Percentiles rank a stretch among this genome's conserved stretches.
These are phyloP conservation scores for Alternaria sp. DNA, from an alignment of 2,329 filamentous ascomycete genomes.

Conservation along the genomic window DNA sequence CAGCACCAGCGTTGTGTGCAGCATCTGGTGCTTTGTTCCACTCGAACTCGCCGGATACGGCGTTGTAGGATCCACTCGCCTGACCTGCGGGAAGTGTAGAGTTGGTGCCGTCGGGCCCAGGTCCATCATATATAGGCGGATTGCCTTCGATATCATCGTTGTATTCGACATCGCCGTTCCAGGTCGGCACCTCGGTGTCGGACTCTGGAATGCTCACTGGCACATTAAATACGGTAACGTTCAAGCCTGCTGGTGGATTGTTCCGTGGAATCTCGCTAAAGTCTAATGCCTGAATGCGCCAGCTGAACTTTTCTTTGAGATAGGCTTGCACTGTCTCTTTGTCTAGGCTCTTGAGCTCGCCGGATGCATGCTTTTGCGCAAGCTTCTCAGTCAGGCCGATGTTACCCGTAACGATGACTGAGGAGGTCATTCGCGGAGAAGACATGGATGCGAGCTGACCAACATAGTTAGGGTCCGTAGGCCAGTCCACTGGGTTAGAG, in stretches of 20 bases:
- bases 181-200: slow-evolving; percentile 38
- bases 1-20: slow-evolving; percentile 1
- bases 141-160: slow-evolving; percentile 40
- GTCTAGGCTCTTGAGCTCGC: slow-evolving; percentile 38
- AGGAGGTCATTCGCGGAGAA: slow-evolving; percentile 48
- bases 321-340: slow-evolving; percentile 36
- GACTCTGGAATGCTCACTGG: slow-evolving; percentile 37
- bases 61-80: slow-evolving; percentile 24
- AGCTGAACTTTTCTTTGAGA: slow-evolving; percentile 42
- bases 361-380: slow-evolving; percentile 33
- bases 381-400: slow-evolving; percentile 53
- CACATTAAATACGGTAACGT: slow-evolving; percentile 41
- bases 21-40: slow-evolving; percentile 29
- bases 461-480: slow-evolving; percentile 53
- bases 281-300: slow-evolving; percentile 45
- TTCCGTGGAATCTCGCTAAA: slow-evolving; percentile 41
- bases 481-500: slow-evolving; percentile 42
- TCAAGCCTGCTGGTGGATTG: slow-evolving; percentile 40
- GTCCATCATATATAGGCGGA: slow-evolving; percentile 33
- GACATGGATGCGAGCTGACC: slow-evolving; percentile 53
- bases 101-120: slow-evolving; percentile 28
- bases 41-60: slow-evolving; percentile 20
- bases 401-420: slow-evolving; percentile 52
- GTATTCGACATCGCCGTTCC: slow-evolving; percentile 36
- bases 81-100: slow-evolving; percentile 21